Conservation (phyloP, 306 rosid genomes). For the Alnus rubra region DNA sequence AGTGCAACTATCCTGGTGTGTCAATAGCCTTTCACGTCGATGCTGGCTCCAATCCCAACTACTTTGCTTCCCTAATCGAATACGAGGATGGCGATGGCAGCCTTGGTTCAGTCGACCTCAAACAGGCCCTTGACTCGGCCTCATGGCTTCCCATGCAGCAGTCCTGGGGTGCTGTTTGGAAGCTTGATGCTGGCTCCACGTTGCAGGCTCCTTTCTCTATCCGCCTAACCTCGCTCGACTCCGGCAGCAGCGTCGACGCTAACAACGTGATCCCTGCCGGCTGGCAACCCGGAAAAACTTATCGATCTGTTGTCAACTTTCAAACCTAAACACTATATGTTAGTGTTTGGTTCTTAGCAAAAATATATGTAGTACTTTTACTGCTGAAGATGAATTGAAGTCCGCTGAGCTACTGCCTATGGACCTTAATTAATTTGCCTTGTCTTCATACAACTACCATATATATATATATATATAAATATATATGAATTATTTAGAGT, state of each 20-base stretch:
- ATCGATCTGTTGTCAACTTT: constrained; percentile 58
- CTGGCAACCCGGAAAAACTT: constrained; percentile 69
- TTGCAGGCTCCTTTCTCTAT: constrained; percentile 60
- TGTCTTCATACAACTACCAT: no score
- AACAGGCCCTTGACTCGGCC: constrained; percentile 41
- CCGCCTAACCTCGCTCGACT: constrained; percentile 42
- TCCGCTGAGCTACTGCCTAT: not conserved
- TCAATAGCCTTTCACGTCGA: constrained; percentile 54
- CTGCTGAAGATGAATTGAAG: not conserved
- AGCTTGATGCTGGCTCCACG: constrained; percentile 40
- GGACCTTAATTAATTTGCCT: not conserved
- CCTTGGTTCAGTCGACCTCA: constrained; percentile 50
- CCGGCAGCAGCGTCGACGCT: constrained; percentile 44
- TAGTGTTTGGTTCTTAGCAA: no score
- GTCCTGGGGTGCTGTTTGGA: constrained; percentile 85
- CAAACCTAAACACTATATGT: not conserved
- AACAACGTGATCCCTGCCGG: constrained; percentile 62
- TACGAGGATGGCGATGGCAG: constrained; percentile 67
- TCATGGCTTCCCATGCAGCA: constrained; percentile 60
- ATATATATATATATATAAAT: not conserved
- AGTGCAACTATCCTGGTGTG: constrained; percentile 52
- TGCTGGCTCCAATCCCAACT: constrained; percentile 54
- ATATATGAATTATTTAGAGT: not conserved
- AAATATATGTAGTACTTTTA: not conserved
- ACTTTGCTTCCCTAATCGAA: constrained; percentile 54